These are phyloP conservation scores for Crataegus laevigata DNA, from an alignment of 306 rosid genomes.

Conservation along the genomic window DNA sequence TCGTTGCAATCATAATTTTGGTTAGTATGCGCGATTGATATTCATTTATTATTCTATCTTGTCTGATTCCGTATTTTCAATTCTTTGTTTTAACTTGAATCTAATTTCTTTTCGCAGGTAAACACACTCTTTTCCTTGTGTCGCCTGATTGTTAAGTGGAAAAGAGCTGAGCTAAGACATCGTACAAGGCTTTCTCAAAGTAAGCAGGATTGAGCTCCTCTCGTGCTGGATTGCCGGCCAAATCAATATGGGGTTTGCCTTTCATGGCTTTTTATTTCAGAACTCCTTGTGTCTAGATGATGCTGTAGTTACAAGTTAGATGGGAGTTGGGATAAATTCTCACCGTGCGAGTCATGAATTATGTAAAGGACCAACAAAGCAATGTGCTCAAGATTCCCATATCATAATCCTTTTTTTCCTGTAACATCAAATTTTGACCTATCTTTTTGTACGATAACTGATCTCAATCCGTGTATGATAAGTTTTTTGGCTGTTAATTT, in stretches of 20 bases:
- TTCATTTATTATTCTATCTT: neutral
- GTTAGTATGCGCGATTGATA: slow-evolving; percentile 35
- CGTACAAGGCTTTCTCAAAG: slow-evolving; percentile 65
- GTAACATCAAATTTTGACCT: neutral
- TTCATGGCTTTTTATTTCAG: neutral
- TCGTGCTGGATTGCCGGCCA: neutral
- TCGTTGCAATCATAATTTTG: slow-evolving; percentile 76
- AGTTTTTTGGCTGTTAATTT: neutral
- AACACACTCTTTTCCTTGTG: slow-evolving; percentile 81
- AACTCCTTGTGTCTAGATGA: neutral
- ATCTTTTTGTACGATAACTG: neutral
- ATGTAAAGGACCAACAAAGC: slow-evolving; percentile 1
- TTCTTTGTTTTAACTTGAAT: neutral
- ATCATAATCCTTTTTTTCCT: neutral
- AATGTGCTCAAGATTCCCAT: neutral
- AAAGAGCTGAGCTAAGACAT: slow-evolving; percentile 86
- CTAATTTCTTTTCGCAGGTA: slow-evolving; percentile 47
- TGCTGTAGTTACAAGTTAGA: neutral
- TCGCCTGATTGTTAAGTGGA: slow-evolving; percentile 82
- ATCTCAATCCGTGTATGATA: neutral
- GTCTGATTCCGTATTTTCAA: neutral
- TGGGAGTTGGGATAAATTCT: neutral
- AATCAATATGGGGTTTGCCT: neutral
- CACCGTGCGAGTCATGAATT: neutral
- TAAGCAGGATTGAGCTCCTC: slow-evolving; percentile 55